phyloP scores from a whole-genome alignment of 1,139 yeast species.

The Kodamaea sp. region DNA sequence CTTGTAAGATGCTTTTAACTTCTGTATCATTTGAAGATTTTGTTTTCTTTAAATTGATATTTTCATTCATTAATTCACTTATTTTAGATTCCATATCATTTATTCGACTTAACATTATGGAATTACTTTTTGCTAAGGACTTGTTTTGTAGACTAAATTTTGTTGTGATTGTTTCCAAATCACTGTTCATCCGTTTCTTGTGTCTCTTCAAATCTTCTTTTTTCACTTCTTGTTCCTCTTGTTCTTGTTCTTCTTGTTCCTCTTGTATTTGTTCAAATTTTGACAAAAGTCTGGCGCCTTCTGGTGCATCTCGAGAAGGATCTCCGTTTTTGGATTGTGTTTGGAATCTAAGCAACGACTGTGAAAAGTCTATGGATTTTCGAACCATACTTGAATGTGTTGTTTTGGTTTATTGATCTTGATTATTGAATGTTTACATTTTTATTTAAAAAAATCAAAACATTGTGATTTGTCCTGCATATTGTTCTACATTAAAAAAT shows the following conservation, averaged over 20 bases:
- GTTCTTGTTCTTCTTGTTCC: neutral
- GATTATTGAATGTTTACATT: no score
- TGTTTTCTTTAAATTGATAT: constrained; percentile 11
- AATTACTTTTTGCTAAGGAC: constrained; percentile 54
- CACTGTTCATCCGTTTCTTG: neutral
- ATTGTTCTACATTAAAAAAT: no score
- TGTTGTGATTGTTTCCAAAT: constrained; percentile 5
- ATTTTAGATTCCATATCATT: constrained; percentile 45
- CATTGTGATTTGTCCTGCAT: neutral
- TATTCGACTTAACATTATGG: constrained; percentile 45
- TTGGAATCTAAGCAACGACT: constrained; percentile 18
- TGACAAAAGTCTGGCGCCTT: no score
- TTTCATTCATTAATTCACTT: constrained; percentile 13
- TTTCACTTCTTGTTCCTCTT: neutral
- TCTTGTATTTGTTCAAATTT: neutral
- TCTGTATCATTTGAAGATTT: constrained; percentile 6
- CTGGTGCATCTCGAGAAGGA: no score
- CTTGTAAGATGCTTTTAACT: constrained; percentile 9
- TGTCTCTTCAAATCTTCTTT: neutral
- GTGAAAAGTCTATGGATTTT: constrained; percentile 20
- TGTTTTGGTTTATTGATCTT: constrained; percentile 1
- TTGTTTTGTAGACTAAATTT: constrained; percentile 39
- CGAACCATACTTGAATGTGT: constrained; percentile 17
- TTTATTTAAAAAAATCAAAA: constrained; percentile 1
- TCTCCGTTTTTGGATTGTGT: constrained; percentile 1